Conservation (phyloP, 1,284 basidiomycete genomes). For the Volvariella surrecta region DNA sequence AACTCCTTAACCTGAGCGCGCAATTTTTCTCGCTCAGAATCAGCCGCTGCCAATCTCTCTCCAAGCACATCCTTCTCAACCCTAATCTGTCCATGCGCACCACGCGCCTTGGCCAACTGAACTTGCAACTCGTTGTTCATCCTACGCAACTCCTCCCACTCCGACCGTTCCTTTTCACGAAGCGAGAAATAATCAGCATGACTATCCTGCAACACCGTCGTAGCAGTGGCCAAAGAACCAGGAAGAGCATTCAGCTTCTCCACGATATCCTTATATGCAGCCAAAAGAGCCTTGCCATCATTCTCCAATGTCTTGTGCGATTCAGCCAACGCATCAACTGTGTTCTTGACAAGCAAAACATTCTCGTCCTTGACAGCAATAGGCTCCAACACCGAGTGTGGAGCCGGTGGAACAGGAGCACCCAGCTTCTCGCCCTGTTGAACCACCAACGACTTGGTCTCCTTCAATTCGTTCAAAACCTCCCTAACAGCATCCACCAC, state of each 20-base stretch:
- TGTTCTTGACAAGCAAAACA: conserved; percentile 16
- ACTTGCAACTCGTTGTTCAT: conserved; percentile 59
- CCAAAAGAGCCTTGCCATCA: conserved; percentile 39
- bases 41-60: conserved; percentile 51
- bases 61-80: conserved; percentile 68
- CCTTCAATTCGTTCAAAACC: not conserved
- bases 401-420: too few relatives aligned
- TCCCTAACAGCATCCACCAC: not conserved
- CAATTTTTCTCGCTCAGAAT: conserved; percentile 55
- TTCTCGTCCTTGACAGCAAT: conserved; percentile 24
- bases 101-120: conserved; percentile 65
- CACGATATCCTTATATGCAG: conserved; percentile 41
- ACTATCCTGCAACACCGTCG: conserved; percentile 45
- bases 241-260: conserved; percentile 51
- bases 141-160: conserved; percentile 61
- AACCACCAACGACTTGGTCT: not conserved
- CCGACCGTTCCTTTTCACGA: conserved; percentile 45
- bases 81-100: conserved; percentile 66
- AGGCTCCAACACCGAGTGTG: conserved; percentile 35
- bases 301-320: conserved; percentile 25
- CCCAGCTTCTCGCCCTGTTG: not conserved
- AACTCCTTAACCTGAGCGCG: conserved; percentile 45
- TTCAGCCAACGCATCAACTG: conserved; percentile 11
- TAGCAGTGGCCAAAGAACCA: conserved; percentile 45
- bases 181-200: conserved; percentile 54